Evolutionary conservation across 768 basidiomycete genomes (phyloP).

Genomic region (Trametes maxima): DNA sequence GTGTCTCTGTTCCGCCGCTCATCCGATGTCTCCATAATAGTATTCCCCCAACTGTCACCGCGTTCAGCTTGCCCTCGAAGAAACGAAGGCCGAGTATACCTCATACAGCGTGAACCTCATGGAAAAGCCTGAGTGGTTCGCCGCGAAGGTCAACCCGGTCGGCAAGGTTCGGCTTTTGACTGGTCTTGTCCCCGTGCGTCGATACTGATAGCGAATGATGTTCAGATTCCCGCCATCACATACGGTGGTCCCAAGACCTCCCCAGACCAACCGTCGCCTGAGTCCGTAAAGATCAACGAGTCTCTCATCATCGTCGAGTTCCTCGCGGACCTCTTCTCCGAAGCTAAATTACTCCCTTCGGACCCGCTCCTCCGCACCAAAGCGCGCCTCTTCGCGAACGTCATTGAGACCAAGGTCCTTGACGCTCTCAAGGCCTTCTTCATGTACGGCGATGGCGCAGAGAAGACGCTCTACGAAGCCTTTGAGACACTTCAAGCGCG

Average conservation of each 20-base stretch:
- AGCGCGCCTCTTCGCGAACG: slow-evolving; percentile 64
- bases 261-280: slow-evolving; percentile 56
- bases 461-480: slow-evolving; percentile 41
- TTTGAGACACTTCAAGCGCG: slow-evolving; percentile 51
- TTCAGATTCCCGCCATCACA: slow-evolving; percentile 58
- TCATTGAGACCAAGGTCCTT: slow-evolving; percentile 46
- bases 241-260: slow-evolving; percentile 63
- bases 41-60: slow-evolving; percentile 12
- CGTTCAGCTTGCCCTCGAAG: slow-evolving; percentile 60
- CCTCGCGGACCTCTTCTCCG: slow-evolving; percentile 58
- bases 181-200: slow-evolving; percentile 1
- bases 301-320: slow-evolving; percentile 68
- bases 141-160: slow-evolving; percentile 61
- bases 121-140: slow-evolving; percentile 72
- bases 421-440: slow-evolving; percentile 46
- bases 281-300: slow-evolving; percentile 61
- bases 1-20: not conserved
- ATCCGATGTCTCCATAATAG: not conserved
- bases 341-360: slow-evolving; percentile 50
- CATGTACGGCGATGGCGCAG: slow-evolving; percentile 48
- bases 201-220: not conserved
- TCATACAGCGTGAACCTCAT: slow-evolving; percentile 56
- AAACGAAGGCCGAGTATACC: slow-evolving; percentile 51
- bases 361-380: slow-evolving; percentile 59
- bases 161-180: slow-evolving; percentile 48